A percentile compares a stretch with the other conserved stretches of the same genome.
Conservation (phyloP, 345 rosid genomes). For the Acer campestre region DNA sequence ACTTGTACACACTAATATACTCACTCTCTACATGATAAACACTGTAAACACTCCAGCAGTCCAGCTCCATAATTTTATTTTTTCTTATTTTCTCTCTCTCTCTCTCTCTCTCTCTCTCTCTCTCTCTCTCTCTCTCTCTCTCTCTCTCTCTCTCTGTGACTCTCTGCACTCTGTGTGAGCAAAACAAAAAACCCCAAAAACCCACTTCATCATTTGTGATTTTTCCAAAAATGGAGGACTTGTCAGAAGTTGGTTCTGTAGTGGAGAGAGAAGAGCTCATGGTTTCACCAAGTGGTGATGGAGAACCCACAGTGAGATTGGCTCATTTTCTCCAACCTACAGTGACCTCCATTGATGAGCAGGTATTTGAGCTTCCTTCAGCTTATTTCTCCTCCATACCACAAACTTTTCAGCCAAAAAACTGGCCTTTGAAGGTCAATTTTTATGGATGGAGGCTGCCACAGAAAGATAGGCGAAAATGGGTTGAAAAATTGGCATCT, state of each 20-base stretch:
- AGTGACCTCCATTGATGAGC: slow-evolving; percentile 13
- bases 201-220: no score
- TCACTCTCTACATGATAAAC: no score
- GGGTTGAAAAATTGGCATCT: slow-evolving; percentile 42
- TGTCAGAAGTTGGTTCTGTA: slow-evolving; percentile 9
- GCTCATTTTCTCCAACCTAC: slow-evolving; percentile 40
- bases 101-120: no score
- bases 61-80: no score
- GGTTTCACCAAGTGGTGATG: slow-evolving; percentile 25
- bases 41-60: no score
- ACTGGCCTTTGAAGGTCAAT: slow-evolving; percentile 21
- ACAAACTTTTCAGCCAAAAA: neutral
- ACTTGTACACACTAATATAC: no score
- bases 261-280: slow-evolving; percentile 41
- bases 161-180: no score
- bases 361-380: slow-evolving; percentile 19
- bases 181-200: no score
- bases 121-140: no score
- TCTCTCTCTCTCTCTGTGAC: no score
- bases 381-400: slow-evolving; percentile 6
- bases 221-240: slow-evolving; percentile 3
- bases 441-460: slow-evolving; percentile 35
- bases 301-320: slow-evolving; percentile 20
- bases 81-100: no score
- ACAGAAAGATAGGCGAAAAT: slow-evolving; percentile 24